Evolutionary conservation across 1,284 basidiomycete genomes (phyloP), one percentile per base, ranked within the genome.

Genomic region (Waitea zeae): DNA sequence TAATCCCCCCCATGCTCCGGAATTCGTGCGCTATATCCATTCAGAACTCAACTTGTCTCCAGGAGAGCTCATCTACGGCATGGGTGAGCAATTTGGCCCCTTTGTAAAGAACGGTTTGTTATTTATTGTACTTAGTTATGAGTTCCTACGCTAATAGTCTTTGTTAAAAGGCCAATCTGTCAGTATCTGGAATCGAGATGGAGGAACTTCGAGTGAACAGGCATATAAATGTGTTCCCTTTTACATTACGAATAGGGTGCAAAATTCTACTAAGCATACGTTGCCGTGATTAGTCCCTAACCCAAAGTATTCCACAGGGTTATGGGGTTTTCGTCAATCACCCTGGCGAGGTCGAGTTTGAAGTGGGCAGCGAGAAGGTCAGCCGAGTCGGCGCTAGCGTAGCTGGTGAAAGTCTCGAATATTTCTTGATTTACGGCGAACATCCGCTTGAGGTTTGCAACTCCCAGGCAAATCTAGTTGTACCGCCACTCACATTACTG

Each of bases 181-280:
- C 31, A 71, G 64, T 41, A 56, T 78, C 6, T 81, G 76, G 76
- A 80, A 80, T 46, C 68, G 71, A 43, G 75, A 78, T 47, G 71
- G 74, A 27, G 73, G 74, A 31, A 76, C 71, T 1, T 73, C 70
- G 4, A 73, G 67, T 39, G 75, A 81, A 36, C 75, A 80, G 46
- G 71, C 74, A 2, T 81, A 81, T 53, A 81, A 77, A 62, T 71
- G 68, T 39, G 61, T 77, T n/a, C 73, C 73, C 2, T 77, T 78
- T 49, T 76, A 76, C 44, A 66, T 77, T 44, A 75, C 72, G 4
- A 72, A 72, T 45, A 58, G 69, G 30, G 68, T n/a, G n/a, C n/a
- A n/a, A n/a, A n/a, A n/a, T n/a, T n/a, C n/a, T n/a, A n/a, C n/a
- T n/a, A n/a, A n/a, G n/a, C n/a, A n/a, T n/a, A n/a, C n/a, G n/a